A percentile compares a stretch with the other conserved stretches of the same genome.
These are phyloP conservation scores for Verticillium klebahnii DNA, from an alignment of 2,329 filamentous ascomycete genomes.

Conservation along the genomic window DNA sequence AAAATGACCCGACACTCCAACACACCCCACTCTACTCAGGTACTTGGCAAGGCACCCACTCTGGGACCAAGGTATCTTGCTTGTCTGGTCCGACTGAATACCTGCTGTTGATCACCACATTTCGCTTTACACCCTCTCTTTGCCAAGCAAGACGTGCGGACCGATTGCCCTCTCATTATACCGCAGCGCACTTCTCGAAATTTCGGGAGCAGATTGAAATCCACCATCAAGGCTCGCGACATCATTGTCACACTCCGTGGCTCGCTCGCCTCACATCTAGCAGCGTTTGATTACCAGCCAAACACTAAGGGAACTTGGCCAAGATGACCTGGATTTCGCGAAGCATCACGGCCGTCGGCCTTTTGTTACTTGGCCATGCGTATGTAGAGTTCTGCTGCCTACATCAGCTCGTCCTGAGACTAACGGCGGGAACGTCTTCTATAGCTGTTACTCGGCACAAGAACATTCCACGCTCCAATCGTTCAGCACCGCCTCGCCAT, in stretches of 20 bases:
- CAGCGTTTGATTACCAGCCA: not conserved
- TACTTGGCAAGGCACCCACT: too few relatives aligned
- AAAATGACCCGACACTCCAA: too few relatives aligned
- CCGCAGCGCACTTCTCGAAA: too few relatives aligned
- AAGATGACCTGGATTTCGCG: slow-evolving; percentile 70
- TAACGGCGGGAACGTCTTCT: slow-evolving; percentile 8
- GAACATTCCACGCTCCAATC: slow-evolving; percentile 78
- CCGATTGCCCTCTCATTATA: too few relatives aligned
- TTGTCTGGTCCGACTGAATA: too few relatives aligned
- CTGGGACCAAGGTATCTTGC: too few relatives aligned
- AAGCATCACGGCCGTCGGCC: slow-evolving; percentile 66
- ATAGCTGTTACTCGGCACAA: slow-evolving; percentile 91
- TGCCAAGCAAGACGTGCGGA: too few relatives aligned
- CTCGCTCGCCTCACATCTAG: not conserved
- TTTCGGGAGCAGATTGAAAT: too few relatives aligned
- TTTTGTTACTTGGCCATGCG: slow-evolving; percentile 81
- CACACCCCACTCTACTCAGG: too few relatives aligned
- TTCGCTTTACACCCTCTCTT: too few relatives aligned
- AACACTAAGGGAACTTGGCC: not conserved
- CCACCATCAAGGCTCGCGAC: too few relatives aligned
- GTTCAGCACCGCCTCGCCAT: slow-evolving; percentile 40
- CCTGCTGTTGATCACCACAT: too few relatives aligned
- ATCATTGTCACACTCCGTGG: not conserved
- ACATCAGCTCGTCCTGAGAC: not conserved
- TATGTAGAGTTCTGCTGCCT: slow-evolving; percentile 41